These are phyloP conservation scores for Oryza meyeriana DNA, from an alignment of 176 grass and related monocot genomes.

Conservation along the genomic window DNA sequence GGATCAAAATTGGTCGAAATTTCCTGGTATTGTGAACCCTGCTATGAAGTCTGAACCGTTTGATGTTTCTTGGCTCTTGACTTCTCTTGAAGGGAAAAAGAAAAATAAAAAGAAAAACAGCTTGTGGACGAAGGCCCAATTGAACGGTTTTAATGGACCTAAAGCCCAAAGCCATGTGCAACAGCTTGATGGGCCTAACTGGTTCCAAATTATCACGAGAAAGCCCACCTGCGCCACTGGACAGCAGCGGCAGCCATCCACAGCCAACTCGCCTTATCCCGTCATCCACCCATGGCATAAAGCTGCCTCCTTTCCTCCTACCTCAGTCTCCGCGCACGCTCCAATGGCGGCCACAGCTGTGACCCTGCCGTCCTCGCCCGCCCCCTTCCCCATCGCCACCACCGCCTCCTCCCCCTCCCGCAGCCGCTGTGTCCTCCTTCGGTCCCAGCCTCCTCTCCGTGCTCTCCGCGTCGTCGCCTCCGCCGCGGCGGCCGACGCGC, in stretches of 20 bases:
- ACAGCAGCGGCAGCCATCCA: background rate
- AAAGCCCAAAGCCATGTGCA: background rate
- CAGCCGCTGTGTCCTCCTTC: background rate
- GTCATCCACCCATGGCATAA: conserved; percentile 22
- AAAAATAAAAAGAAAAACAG: background rate
- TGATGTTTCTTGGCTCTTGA: background rate
- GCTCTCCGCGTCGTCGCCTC: conserved; percentile 38
- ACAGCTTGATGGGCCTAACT: background rate
- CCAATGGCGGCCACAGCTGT: conserved; percentile 61
- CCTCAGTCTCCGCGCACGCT: conserved; percentile 10
- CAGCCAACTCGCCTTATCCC: conserved; percentile 23
- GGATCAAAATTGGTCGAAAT: no score
- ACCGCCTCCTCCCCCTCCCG: conserved; percentile 27
- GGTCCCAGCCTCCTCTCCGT: background rate
- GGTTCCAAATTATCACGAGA: background rate
- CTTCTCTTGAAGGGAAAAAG: background rate
- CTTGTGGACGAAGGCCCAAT: background rate
- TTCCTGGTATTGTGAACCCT: no score
- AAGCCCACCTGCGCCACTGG: conserved; percentile 14
- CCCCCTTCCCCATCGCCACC: conserved; percentile 17
- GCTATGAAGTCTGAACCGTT: background rate
- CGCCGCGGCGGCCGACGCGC: conserved; percentile 37
- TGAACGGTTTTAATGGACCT: background rate
- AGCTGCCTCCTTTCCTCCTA: background rate
- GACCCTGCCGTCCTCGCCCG: conserved; percentile 38